Conservation (phyloP, 176 grass and related monocot species). For the Aegilops umbellulata region DNA sequence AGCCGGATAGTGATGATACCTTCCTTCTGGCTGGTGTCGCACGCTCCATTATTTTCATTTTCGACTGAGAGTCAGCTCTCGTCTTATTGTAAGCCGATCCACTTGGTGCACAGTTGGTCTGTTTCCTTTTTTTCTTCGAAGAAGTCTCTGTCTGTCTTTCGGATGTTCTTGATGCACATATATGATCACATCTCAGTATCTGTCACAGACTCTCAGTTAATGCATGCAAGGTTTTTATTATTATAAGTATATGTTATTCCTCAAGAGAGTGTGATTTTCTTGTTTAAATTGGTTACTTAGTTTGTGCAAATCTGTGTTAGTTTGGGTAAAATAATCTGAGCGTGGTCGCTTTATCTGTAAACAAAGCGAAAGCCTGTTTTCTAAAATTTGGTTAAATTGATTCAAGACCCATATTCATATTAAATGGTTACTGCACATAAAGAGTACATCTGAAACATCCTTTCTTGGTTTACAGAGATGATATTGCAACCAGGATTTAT, state of each 20-base stretch:
- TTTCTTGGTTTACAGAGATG: background rate
- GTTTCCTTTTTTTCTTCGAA: background rate
- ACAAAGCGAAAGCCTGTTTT: no score
- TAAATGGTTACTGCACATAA: background rate
- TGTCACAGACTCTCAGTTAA: background rate
- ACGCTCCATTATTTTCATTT: background rate
- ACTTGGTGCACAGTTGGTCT: background rate
- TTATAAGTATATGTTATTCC: background rate
- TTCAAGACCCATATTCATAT: background rate
- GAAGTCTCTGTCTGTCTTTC: background rate
- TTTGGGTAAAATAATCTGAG: no score
- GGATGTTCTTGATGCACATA: background rate
- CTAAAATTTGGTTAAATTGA: background rate
- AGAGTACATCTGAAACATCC: background rate
- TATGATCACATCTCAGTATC: background rate
- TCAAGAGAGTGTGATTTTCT: background rate
- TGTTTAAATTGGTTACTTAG: background rate
- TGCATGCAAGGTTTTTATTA: no score
- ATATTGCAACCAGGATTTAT: background rate
- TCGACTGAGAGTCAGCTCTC: conserved; percentile 4
- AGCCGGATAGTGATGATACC: background rate
- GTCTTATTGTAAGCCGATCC: background rate
- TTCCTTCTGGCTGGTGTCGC: background rate
- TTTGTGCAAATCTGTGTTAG: no score
- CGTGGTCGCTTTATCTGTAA: no score